Base-by-base conservation (phyloP, 2,329 filamentous ascomycete genomes). In the Aureobasidium zeae region DNA sequence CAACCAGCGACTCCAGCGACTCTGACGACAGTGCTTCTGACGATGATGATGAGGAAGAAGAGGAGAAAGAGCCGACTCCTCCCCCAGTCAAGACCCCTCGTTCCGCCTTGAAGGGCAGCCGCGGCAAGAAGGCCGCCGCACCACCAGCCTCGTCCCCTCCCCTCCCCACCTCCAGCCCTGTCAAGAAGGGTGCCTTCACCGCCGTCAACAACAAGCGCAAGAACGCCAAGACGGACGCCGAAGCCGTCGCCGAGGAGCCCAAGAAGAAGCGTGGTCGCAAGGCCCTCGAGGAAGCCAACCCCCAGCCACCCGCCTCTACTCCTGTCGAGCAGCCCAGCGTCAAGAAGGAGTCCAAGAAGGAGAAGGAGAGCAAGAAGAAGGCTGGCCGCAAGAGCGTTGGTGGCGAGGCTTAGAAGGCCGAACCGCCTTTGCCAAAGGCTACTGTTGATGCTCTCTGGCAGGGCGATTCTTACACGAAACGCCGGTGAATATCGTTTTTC, bases 221-320 rank as follows among this genome's bases (percentile, higher is more conserved):
- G 36, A 49, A 50, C 37, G 61, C 61, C 52, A 46, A 45, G 9
- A 52, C 47, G 12, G 49, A 49, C 21, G 49, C 47, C 7, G 44
- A 45, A 4, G 36, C 35, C 10, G 21, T 21, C 16, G 50, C 46
- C 2, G 52, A 50, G 17, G 49, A 48, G 10, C 49, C 51, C 25
- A 61, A 59, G 55, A 58, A 59, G 54, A 58, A 60, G 53, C 51
- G 56, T n/a, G 49, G 53, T 30, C 53, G 55, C 44, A 55, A 54
- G 43, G 41, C 53, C 37, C 56, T 55, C 43, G 52, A 51, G 11
- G 51, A 52, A 12, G 48, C 44, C 12, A 45, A 31, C 4, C 48
- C 44, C n/a, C 39, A 45, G 30, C 35, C 50, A 12, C 35, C 51
- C 15, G 21, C 45, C 42, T 22, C 44, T 26, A 22, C 48, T 24